A percentile compares a stretch with the other conserved stretches of the same genome.
These are phyloP conservation scores for Lasiodiplodia citricola DNA, from an alignment of 2,329 filamentous ascomycete genomes.

Conservation along the genomic window DNA sequence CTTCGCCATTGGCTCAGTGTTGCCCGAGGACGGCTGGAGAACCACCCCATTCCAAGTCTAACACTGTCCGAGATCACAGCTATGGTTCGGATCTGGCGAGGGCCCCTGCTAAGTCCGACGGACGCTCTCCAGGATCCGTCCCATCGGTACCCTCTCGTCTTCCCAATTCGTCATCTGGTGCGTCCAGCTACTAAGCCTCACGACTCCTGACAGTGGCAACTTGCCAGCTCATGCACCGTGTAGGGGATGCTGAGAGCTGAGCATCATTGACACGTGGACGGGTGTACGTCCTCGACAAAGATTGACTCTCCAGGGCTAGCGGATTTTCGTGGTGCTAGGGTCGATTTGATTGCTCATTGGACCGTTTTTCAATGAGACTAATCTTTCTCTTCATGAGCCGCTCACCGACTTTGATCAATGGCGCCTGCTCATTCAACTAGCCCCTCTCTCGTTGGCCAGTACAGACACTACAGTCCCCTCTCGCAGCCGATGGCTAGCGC, in stretches of 20 bases:
- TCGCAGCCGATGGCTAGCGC: too few species aligned
- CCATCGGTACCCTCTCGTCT: neutral
- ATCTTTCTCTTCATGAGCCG: neutral
- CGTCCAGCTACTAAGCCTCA: neutral
- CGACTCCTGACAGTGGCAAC: neutral
- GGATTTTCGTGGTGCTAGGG: neutral
- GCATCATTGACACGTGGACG: conserved; percentile 8
- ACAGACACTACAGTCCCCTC: too few species aligned
- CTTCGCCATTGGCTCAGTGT: neutral
- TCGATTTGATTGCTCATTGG: conserved; percentile 16
- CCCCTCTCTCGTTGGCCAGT: neutral
- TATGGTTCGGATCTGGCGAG: neutral
- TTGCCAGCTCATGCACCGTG: conserved; percentile 1
- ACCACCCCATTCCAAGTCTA: neutral
- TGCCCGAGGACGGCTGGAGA: neutral
- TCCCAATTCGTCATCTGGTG: neutral
- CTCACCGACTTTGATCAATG: conserved; percentile 19
- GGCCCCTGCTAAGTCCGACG: neutral
- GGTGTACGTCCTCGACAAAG: conserved; percentile 5
- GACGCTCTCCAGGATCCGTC: neutral
- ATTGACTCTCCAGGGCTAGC: conserved; percentile 9
- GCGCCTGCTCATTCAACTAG: neutral
- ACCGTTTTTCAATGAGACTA: neutral
- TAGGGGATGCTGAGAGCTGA: conserved; percentile 16
- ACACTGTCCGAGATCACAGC: neutral